Evolutionary conservation across 805 yeast genomes (phyloP), one percentile per base, ranked within the genome.

Genomic region (Wickerhamia fluorescens): DNA sequence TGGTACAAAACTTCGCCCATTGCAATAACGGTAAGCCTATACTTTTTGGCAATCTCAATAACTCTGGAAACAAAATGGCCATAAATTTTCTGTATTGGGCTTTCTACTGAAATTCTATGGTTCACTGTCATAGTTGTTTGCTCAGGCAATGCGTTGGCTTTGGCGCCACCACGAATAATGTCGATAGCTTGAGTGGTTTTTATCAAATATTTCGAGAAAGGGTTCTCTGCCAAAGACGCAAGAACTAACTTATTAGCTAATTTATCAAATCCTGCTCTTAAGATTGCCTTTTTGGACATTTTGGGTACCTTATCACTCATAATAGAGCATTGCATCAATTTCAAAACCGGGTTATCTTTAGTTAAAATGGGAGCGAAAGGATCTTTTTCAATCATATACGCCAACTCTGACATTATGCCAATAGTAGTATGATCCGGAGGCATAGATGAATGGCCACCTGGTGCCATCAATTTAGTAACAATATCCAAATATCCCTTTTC

Each of bases 371-470:
- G 61, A 12, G 56, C 47, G 43, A 60, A 77, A 6, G 77, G 78
- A 35, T 71, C 67, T 7, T 53, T 49, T 50, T 86, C 95, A 23
- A 84, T 58, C 11, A 50, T 40, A 7, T 60, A 51, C 7, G 78
- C 61, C 31, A 83, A 58, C 33, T 78, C 75, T 3, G 85, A 64
- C 29, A 78, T 60, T 20, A 84, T 68, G 8, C 92, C 95, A 53
- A 85, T 81, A 2, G 81, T 68, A 4, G 94, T 82, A 46, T 84
- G 92, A 26, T 73, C 78, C 2, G 88, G 89, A 6, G 94, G 92
- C n/a, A 68, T 51, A 6, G 88, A 78, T 1, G 89, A 75, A 47
- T 82, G 94, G 6, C 94, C 94, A 21, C 94, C 94, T 9, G 75
- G 73, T 13, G 82, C 75, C 14, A 56, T 55, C 23, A 81, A 53